Conservation (phyloP, 148 eudicot genomes). For the Hydrangea macrophylla region DNA sequence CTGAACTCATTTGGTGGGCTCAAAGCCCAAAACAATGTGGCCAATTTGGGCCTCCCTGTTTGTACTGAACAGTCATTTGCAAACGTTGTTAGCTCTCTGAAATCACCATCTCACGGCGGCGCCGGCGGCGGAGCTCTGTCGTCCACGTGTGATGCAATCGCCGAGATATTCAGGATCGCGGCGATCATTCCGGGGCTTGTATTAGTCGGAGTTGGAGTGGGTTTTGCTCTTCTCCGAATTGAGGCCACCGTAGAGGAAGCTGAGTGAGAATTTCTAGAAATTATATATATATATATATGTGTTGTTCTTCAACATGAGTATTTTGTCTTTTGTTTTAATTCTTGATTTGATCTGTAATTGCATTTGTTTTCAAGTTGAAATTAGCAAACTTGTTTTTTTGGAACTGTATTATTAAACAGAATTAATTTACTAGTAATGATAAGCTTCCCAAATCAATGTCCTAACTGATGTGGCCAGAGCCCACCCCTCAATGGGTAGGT, state of each 20-base stretch:
- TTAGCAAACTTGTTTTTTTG: too few species aligned
- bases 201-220: conserved; percentile 48
- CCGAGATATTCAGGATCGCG: conserved; percentile 47
- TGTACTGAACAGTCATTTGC: conserved; percentile 29
- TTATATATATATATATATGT: background rate
- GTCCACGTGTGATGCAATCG: conserved; percentile 34
- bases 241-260: conserved; percentile 45
- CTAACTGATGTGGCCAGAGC: too few species aligned
- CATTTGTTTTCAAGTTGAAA: conserved; percentile 3
- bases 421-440: too few species aligned
- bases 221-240: conserved; percentile 45
- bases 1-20: conserved; percentile 44
- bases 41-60: conserved; percentile 30
- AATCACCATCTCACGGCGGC: conserved; percentile 12
- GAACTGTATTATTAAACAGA: too few species aligned
- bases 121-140: conserved; percentile 36
- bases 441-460: too few species aligned
- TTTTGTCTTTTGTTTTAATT: background rate
- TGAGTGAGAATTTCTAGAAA: conserved; percentile 15
- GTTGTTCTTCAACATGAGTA: background rate
- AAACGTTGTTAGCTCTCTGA: conserved; percentile 30
- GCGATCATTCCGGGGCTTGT: conserved; percentile 35
- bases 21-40: conserved; percentile 37
- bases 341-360: background rate
- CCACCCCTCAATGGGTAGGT: too few species aligned